Evolutionary conservation across 1,284 basidiomycete genomes (phyloP), one percentile per base, ranked within the genome.

Genomic region (Chondrostereum purpureum): DNA sequence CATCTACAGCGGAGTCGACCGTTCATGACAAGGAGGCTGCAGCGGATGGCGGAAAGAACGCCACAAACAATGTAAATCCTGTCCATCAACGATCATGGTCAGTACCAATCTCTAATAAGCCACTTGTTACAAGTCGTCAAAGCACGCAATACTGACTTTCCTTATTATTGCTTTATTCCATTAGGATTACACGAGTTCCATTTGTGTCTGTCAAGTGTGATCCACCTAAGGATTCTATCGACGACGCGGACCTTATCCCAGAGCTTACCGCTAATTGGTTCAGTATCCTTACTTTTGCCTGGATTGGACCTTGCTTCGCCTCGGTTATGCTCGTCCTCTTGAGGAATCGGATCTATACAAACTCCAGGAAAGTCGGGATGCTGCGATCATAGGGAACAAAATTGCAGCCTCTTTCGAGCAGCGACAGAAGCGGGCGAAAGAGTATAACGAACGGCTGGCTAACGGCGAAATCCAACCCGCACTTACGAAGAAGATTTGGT

Each of bases 261-360:
- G 77, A 79, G 51, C 62, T 60, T 1, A 68, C 63, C 4, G 75
- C 77, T 0, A 61, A 64, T 14, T 59, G 68, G 44, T 61, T 71
- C 39, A 66, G 60, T 45, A 48, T 67, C 14, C 44, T 78, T 3
- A 71, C 66, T 14, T 79, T 78, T 57, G 66, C 68, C 42, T 95
- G 91, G 91, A 75, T 94, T 0, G 77, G 81, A 2, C 69, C n/a
- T n/a, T 83, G 50, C 75, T 87, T 64, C 65, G 69, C 8, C 62
- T 81, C 5, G 85, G 85, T 6, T 90, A 88, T 59, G 75, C 80
- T 12, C 76, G 92, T 4, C 85, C 92, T 1, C 73, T 95, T 3
- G 85, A 92, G 59, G 79, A 83, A 0, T 68, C 82, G 0, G 92
- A 96, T 63, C 69, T 95, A n/a, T 94, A 86, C 74, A 84, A 80